A percentile compares a stretch with the other conserved stretches of the same genome.
Evolutionary conservation across 371 early-diverging fungal species (phyloP).

Genomic region (Syncephalastrum contaminatum): DNA sequence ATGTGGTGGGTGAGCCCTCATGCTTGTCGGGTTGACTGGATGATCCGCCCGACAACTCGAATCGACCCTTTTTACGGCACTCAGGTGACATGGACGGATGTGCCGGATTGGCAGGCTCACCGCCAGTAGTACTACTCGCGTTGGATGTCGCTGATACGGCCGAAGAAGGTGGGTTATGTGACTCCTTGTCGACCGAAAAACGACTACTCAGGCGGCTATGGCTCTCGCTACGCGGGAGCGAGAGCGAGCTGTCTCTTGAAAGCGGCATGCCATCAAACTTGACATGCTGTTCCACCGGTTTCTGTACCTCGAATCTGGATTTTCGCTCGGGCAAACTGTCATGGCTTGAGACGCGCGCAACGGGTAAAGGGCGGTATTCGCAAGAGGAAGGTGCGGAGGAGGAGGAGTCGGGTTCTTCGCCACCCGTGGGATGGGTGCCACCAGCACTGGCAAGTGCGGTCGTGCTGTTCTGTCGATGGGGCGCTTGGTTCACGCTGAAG

Average conservation of each 20-base stretch:
- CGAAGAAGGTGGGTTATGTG: not conserved
- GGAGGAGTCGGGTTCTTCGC: conserved; percentile 5
- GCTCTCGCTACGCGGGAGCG: conserved; percentile 10
- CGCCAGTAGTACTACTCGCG: not conserved
- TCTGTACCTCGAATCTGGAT: conserved; percentile 21
- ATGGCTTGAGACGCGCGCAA: conserved; percentile 15
- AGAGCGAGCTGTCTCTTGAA: conserved; percentile 39
- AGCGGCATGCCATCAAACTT: conserved; percentile 13
- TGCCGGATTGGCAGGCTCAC: not conserved
- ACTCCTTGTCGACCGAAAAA: conserved; percentile 27
- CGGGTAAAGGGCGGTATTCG: conserved; percentile 13
- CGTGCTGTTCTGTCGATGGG: conserved; percentile 6
- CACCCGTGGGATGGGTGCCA: not conserved
- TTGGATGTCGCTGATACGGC: not conserved
- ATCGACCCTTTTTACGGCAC: conserved; percentile 24
- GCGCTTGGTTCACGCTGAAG: conserved; percentile 57
- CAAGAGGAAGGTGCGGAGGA: not conserved
- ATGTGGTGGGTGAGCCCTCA: conserved; percentile 18
- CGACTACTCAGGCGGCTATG: conserved; percentile 17
- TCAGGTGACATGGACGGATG: conserved; percentile 12
- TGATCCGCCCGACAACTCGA: conserved; percentile 21
- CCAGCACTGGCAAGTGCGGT: not conserved
- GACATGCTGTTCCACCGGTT: conserved; percentile 4
- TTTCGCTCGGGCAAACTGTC: conserved; percentile 20
- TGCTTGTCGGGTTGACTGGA: conserved; percentile 1